Base-by-base conservation (phyloP, 352 stramenopile genomes). In the Pythium brachiatum region DNA sequence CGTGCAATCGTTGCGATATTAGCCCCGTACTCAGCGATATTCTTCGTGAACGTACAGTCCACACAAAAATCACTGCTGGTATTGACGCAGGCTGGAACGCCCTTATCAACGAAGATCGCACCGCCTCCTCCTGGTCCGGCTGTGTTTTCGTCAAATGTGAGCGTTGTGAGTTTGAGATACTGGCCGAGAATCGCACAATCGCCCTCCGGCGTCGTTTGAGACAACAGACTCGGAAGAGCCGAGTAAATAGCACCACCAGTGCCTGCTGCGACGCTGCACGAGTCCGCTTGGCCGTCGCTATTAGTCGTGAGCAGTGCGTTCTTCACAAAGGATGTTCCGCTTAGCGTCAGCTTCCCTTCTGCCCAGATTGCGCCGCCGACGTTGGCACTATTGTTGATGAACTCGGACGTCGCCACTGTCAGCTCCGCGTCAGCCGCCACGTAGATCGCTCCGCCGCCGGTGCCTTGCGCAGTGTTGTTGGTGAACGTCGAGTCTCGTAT, bases 121-220 rank as follows among this genome's bases (percentile, higher is more conserved):
- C 57, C 64, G n/a, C 64, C 57, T 0, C 64, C 64, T 11, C 56
- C 55, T 21, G 26, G 20, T 7, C 48, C 55, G 11, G 62, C 62
- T 20, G 41, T 51, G 41, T 69, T 69, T 12, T 34, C 12, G 6
- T 59, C 27, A 15, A 68, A 55, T n/a, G 23, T n/a, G 27, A 21
- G 26, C 1, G 26, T 26, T 3, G 26, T 11, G 9, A 56, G n/a
- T 4, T 29, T 39, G 18, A 56, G 7, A 43, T 56, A 29, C 39
- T 48, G 50, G 53, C 56, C 7, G 41, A 53, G 5, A 44, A 53
- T 29, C 2, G 39, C 21, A 9, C 38, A 52, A 5, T 18, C n/a
- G 20, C 26, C 23, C 6, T 38, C 20, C 21, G 26, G 13, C 21
- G 52, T 1, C 16, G 31, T 11, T 18, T 48, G 16, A 7, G 39